A percentile compares a stretch with the other conserved stretches of the same genome.
These are phyloP conservation scores for Ceratobasidium sp. DNA, from an alignment of 1,284 basidiomycete species.

Conservation along the genomic window DNA sequence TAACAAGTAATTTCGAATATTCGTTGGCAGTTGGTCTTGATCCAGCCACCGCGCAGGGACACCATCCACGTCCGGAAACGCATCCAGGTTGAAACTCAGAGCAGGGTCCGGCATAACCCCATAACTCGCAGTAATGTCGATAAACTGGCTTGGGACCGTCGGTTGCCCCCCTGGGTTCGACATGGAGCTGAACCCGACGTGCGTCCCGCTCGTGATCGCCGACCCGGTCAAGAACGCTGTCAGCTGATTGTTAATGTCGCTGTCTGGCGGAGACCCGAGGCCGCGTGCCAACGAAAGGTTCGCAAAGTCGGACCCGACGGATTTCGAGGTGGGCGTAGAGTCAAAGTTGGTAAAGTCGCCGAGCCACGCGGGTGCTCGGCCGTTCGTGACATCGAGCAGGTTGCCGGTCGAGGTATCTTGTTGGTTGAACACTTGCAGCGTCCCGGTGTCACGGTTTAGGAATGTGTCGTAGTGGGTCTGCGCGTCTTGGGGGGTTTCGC, in stretches of 20 bases:
- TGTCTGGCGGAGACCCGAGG: slow-evolving; percentile 13
- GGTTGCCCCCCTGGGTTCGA: not conserved
- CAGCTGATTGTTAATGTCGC: slow-evolving; percentile 13
- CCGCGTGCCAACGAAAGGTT: slow-evolving; percentile 14
- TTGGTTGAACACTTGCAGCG: slow-evolving; percentile 34
- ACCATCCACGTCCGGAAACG: slow-evolving; percentile 18
- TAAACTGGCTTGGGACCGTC: slow-evolving; percentile 32
- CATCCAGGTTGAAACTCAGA: slow-evolving; percentile 41
- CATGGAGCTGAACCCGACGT: slow-evolving; percentile 38
- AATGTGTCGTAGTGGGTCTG: slow-evolving; percentile 40
- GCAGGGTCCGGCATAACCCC: slow-evolving; percentile 34
- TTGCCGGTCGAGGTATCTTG: slow-evolving; percentile 19
- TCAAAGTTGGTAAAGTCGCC: slow-evolving; percentile 32
- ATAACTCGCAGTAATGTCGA: slow-evolving; percentile 41
- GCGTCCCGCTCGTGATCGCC: slow-evolving; percentile 21
- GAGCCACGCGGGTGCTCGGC: slow-evolving; percentile 26
- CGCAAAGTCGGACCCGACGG: slow-evolving; percentile 17
- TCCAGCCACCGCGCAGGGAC: slow-evolving; percentile 52
- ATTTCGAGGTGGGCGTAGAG: not conserved
- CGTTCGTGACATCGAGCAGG: slow-evolving; percentile 25
- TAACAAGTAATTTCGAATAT: slow-evolving; percentile 73
- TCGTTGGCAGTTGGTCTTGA: slow-evolving; percentile 66
- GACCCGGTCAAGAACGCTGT: slow-evolving; percentile 34
- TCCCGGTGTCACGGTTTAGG: slow-evolving; percentile 33
- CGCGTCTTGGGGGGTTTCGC: slow-evolving; percentile 46